These are phyloP conservation scores for Forsythia viridissima DNA, from an alignment of 257 asterid genomes.

Conservation along the genomic window DNA sequence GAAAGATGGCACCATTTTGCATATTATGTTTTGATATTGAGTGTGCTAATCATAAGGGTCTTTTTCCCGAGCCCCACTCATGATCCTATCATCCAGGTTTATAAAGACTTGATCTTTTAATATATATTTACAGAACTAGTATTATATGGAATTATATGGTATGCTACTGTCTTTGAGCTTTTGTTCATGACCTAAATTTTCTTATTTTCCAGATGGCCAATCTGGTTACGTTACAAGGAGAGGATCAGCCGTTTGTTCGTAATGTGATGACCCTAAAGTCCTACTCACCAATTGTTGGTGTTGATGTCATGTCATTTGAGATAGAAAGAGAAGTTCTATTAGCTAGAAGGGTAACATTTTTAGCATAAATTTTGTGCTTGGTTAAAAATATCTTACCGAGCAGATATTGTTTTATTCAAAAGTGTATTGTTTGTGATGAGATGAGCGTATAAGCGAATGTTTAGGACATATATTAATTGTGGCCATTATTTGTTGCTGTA, in stretches of 20 bases:
- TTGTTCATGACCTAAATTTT: conserved; percentile 26
- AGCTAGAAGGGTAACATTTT: conserved; percentile 92
- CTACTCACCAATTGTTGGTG: conserved; percentile 96
- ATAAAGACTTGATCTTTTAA: conserved; percentile 3
- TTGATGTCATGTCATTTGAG: conserved; percentile 95
- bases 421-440: too few relatives aligned
- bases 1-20: conserved; percentile 99
- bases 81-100: conserved; percentile 98
- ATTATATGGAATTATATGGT: not conserved
- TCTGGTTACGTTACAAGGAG: conserved; percentile 93
- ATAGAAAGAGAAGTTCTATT: conserved; percentile 82
- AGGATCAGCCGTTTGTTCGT: conserved; percentile 83
- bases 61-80: conserved; percentile 92
- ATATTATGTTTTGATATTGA: conserved; percentile 96
- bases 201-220: conserved; percentile 73
- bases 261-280: conserved; percentile 97
- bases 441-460: too few relatives aligned
- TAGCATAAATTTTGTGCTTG: conserved; percentile 5
- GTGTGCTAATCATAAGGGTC: conserved; percentile 98
- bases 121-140: not conserved
- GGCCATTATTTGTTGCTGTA: too few relatives aligned
- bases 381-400: not conserved
- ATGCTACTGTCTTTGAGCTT: conserved; percentile 25
- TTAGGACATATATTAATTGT: too few relatives aligned
- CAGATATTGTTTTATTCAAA: too few relatives aligned